phyloP scores from a whole-genome alignment of 2,329 filamentous ascomycete species.

The Spiromastix sp. region DNA sequence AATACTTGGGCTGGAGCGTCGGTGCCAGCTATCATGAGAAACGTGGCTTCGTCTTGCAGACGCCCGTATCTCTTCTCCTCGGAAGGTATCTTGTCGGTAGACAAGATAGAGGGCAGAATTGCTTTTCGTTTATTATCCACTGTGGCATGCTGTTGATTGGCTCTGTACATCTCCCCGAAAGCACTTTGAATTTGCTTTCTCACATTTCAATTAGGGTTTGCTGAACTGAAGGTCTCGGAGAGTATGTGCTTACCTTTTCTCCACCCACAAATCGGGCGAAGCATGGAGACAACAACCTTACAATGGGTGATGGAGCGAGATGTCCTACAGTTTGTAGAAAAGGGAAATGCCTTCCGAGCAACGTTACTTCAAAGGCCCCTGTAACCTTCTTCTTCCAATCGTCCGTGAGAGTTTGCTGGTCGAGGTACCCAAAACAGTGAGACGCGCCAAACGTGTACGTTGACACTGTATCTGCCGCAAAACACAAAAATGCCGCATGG shows the following conservation, averaged over 20 bases:
- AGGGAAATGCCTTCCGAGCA: too few species aligned
- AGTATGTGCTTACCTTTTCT: too few species aligned
- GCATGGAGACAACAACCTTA: too few species aligned
- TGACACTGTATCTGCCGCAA: background rate
- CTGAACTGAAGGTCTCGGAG: too few species aligned
- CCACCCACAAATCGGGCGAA: too few species aligned
- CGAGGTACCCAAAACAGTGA: too few species aligned
- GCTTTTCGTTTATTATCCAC: constrained; percentile 3
- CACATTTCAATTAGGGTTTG: background rate
- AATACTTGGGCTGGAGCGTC: constrained; percentile 19
- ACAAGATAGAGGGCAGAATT: constrained; percentile 15
- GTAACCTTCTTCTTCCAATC: too few species aligned
- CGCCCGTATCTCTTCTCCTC: constrained; percentile 14
- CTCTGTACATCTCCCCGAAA: constrained; percentile 7
- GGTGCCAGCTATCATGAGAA: constrained; percentile 18
- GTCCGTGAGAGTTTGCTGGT: too few species aligned
- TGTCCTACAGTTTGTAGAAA: too few species aligned
- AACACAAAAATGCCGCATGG: constrained; percentile 13
- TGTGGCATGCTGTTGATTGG: constrained; percentile 10
- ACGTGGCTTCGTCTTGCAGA: constrained; percentile 17
- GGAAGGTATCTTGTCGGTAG: constrained; percentile 12
- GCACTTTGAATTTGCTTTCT: background rate
- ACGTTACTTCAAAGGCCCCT: too few species aligned
- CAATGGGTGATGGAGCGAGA: too few species aligned
- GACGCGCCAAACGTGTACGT: background rate